Conservation (phyloP, 1,284 basidiomycete genomes). For the Trichosporon sp. region DNA sequence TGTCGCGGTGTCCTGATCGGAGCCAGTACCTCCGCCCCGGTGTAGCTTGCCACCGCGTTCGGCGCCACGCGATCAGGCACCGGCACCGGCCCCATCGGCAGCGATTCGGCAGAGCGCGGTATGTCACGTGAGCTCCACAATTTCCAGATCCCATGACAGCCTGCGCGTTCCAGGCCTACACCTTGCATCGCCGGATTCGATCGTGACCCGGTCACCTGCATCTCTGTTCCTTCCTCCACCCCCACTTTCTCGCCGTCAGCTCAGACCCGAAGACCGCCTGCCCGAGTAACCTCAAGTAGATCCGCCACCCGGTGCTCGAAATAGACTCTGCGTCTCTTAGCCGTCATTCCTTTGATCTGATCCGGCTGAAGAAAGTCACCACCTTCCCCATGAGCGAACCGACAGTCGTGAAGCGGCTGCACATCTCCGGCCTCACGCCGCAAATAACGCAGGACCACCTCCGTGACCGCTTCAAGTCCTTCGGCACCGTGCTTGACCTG, state of each 20-base stretch:
- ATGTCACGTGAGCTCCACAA: background rate
- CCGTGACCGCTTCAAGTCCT: slow-evolving; percentile 45
- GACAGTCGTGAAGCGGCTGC: slow-evolving; percentile 38
- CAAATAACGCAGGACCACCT: slow-evolving; percentile 41
- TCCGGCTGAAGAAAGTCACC: background rate
- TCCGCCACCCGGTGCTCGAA: background rate
- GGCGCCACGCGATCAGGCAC: background rate
- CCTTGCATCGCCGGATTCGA: background rate
- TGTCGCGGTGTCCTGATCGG: background rate
- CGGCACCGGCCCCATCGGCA: background rate
- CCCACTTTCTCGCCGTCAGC: background rate
- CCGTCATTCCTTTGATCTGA: background rate
- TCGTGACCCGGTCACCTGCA: background rate
- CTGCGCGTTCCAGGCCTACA: background rate
- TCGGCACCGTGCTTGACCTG: slow-evolving; percentile 40
- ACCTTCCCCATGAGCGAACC: slow-evolving; percentile 15
- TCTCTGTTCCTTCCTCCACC: background rate
- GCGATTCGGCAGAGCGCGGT: background rate
- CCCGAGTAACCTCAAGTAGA: background rate
- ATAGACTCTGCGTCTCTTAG: background rate
- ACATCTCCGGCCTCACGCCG: slow-evolving; percentile 46
- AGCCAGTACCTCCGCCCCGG: background rate
- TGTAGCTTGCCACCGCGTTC: background rate
- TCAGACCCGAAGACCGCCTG: background rate
- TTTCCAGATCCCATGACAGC: background rate